Conservation (phyloP, 148 eudicot species). For the Chenopodium suecicum region DNA sequence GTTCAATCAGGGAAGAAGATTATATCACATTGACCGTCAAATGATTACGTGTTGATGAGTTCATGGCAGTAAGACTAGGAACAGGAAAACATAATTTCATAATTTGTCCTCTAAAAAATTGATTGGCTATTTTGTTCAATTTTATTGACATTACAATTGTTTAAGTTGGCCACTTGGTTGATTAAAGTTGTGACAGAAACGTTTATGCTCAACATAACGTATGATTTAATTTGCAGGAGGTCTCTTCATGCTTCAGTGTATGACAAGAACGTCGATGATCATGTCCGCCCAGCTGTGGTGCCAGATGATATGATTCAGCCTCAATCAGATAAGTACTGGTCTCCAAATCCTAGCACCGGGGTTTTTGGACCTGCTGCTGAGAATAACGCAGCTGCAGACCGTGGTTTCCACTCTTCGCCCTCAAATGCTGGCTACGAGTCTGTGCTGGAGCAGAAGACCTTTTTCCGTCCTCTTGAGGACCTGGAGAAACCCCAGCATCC, state of each 20-base stretch:
- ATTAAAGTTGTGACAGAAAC: neutral
- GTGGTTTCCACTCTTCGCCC: conserved; percentile 28
- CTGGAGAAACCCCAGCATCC: conserved; percentile 55
- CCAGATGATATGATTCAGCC: conserved; percentile 66
- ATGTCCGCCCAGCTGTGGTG: conserved; percentile 52
- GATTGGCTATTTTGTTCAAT: neutral
- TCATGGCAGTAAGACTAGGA: neutral
- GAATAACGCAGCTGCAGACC: conserved; percentile 24
- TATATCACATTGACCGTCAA: neutral
- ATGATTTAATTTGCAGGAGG: conserved; percentile 51
- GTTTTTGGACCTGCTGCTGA: conserved; percentile 75
- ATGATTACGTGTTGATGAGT: neutral
- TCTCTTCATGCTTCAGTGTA: conserved; percentile 61
- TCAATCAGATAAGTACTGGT: conserved; percentile 69
- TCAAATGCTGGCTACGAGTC: conserved; percentile 43
- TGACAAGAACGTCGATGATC: conserved; percentile 85
- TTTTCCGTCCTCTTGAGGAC: conserved; percentile 83
- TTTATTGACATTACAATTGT: neutral
- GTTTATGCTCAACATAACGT: neutral
- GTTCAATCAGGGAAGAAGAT: neutral
- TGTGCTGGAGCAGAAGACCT: conserved; percentile 76
- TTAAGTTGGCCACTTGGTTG: neutral
- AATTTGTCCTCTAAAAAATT: neutral
- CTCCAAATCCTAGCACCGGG: conserved; percentile 84
- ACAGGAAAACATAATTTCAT: neutral